Base-by-base conservation (phyloP, 1,284 basidiomycete species). In the Cerioporus squamosus region DNA sequence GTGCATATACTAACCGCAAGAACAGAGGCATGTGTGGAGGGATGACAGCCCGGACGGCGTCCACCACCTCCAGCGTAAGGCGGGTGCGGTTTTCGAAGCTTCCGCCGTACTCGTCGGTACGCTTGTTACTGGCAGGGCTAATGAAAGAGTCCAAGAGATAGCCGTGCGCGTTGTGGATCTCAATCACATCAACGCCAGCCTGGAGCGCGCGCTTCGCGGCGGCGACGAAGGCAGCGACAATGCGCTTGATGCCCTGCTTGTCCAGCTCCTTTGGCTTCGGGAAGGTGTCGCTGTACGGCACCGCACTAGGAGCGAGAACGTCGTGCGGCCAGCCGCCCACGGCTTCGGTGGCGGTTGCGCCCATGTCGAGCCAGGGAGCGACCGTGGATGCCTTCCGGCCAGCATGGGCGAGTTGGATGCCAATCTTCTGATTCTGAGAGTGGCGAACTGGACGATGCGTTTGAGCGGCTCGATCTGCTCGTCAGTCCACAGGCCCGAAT, bases 331-430 rank as follows among this genome's bases (percentile, higher is more conserved):
- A 93, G 4, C 91, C 90, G 46, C 73, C 75, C 72, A 76, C 81
- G 10, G 75, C 72, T 42, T 72, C 68, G 2, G 67, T 73, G 26
- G 80, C 79, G 31, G 70, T 64, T 45, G 69, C 63, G 20, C 72
- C 66, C 15, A 62, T 57, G 39, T 75, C 78, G 17, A 87, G 76
- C 87, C 87, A 90, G 1, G 86, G 85, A 1, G 86, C 81, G 53
- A 81, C 77, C 0, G 82, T 85, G 12, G 83, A 85, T 0, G 88
- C 87, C 71, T 93, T 93, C 38, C 91, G 77, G 0, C 91, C 91
- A 0, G 89, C 90, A 70, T 94, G 91, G 0, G 85, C 86, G n/a
- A 94, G 80, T 70, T 94, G 91, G 49, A 93, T 80, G 3, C 86
- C 91, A 18, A 91, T 84, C 63, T 81, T 83, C 51, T 82, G 75